Conservation (phyloP, 495 filamentous ascomycete genomes). For the Alectoria sarmentosa region DNA sequence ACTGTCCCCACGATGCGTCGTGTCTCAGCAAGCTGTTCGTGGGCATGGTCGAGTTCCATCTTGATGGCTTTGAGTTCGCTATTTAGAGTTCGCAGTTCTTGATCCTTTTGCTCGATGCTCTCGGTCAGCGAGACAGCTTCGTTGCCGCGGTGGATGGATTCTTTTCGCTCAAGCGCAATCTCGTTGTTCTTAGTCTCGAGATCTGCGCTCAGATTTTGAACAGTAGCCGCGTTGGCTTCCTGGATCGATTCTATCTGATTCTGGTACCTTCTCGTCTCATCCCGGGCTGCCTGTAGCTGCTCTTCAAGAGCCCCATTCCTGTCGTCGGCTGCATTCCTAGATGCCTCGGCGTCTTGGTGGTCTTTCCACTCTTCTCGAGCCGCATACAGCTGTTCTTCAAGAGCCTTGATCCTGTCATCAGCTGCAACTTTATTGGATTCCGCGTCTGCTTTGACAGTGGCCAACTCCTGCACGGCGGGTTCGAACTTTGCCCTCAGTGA, state of each 20-base stretch:
- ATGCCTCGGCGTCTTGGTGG: conserved; percentile 26
- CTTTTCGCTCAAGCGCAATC: conserved; percentile 30
- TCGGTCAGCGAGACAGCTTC: conserved; percentile 35
- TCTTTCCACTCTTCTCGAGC: conserved; percentile 4
- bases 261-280: neutral
- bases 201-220: conserved; percentile 11
- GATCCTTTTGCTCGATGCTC: conserved; percentile 38
- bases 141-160: conserved; percentile 33
- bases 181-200: conserved; percentile 16
- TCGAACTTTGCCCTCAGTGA: neutral
- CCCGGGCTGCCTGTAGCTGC: conserved; percentile 7
- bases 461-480: neutral
- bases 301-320: neutral
- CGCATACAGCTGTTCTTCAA: conserved; percentile 7
- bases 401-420: conserved; percentile 20
- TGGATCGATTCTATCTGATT: conserved; percentile 8
- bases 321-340: conserved; percentile 31
- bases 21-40: conserved; percentile 37
- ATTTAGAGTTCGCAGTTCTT: conserved; percentile 30
- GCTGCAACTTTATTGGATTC: conserved; percentile 35
- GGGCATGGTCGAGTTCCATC: conserved; percentile 22
- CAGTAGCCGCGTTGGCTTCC: neutral
- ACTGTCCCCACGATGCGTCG: conserved; percentile 40
- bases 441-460: conserved; percentile 17
- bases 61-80: conserved; percentile 25